A percentile compares a stretch with the other conserved stretches of the same genome.
These are phyloP conservation scores for Hypoxylon fuscum DNA, from an alignment of 495 filamentous ascomycete species.

Conservation along the genomic window DNA sequence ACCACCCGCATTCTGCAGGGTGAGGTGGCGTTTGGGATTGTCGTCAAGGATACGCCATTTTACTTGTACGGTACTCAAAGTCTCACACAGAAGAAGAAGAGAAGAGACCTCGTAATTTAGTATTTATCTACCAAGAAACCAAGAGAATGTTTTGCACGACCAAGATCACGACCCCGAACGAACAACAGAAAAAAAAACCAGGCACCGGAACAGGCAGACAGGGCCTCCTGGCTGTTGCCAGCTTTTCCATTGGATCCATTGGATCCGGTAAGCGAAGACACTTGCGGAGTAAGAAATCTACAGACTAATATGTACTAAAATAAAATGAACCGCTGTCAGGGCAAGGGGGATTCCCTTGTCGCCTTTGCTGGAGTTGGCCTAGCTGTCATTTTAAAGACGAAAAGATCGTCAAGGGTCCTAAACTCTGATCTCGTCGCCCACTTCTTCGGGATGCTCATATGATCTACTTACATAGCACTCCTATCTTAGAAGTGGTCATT, in stretches of 20 bases:
- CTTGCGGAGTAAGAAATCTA: slow-evolving; percentile 39
- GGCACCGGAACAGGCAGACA: background rate
- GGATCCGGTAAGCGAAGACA: slow-evolving; percentile 33
- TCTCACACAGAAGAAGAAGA: background rate
- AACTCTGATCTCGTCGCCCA: slow-evolving; percentile 23
- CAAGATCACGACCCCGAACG: background rate
- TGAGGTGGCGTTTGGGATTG: slow-evolving; percentile 39
- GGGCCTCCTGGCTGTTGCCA: slow-evolving; percentile 20
- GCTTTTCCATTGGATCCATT: slow-evolving; percentile 38
- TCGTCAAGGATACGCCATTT: slow-evolving; percentile 20
- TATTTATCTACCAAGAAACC: background rate
- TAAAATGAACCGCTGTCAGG: slow-evolving; percentile 37
- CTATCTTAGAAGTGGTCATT: background rate
- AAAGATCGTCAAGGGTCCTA: slow-evolving; percentile 29
- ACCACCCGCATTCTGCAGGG: slow-evolving; percentile 29
- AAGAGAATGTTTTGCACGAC: background rate
- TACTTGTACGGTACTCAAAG: too few relatives aligned
- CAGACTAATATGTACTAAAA: slow-evolving; percentile 35
- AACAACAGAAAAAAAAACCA: background rate
- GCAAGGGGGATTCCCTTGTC: slow-evolving; percentile 25
- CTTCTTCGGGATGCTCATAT: slow-evolving; percentile 10
- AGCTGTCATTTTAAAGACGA: slow-evolving; percentile 13
- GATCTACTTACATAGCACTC: background rate
- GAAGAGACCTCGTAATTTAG: background rate
- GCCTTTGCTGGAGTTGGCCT: background rate